A percentile compares a stretch with the other conserved stretches of the same genome.
Conservation (phyloP, 179 eudicot genomes). For the Beta lomatogona region DNA sequence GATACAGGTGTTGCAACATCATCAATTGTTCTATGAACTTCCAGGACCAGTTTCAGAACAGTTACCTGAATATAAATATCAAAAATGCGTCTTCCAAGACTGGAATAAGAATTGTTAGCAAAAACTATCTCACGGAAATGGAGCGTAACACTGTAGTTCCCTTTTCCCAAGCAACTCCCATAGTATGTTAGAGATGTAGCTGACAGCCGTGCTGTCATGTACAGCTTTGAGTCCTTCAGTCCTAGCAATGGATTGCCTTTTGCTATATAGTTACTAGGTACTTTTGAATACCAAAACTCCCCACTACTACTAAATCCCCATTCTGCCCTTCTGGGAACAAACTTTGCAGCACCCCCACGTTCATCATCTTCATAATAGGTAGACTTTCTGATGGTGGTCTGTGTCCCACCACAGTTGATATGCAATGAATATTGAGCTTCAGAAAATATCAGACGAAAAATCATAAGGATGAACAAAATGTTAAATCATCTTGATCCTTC, state of each 20-base stretch:
- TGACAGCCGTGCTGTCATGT: conserved; percentile 39
- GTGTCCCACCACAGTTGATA: conserved; percentile 46
- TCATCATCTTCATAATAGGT: conserved; percentile 38
- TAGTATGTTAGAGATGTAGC: conserved; percentile 48
- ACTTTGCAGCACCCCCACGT: conserved; percentile 43
- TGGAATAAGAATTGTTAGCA: conserved; percentile 28
- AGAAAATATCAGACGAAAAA: conserved; percentile 7
- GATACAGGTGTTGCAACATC: neutral
- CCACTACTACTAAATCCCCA: conserved; percentile 53
- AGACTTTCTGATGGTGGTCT: conserved; percentile 27
- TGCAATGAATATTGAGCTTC: conserved; percentile 41
- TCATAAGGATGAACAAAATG: neutral
- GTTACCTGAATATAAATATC: conserved; percentile 51
- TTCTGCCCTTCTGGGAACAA: conserved; percentile 31
- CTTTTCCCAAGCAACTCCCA: conserved; percentile 47
- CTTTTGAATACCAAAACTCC: conserved; percentile 30
- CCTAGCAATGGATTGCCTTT: conserved; percentile 7
- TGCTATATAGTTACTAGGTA: conserved; percentile 23
- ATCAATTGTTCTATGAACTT: neutral
- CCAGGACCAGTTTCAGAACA: neutral
- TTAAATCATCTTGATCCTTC: neutral
- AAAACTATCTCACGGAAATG: conserved; percentile 41
- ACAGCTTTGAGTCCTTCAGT: conserved; percentile 32
- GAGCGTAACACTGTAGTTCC: conserved; percentile 45
- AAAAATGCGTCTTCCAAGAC: conserved; percentile 49